Percentiles rank a stretch among this genome's conserved stretches.
Conservation (phyloP, 345 rosid genomes). For the Acer negundo region DNA sequence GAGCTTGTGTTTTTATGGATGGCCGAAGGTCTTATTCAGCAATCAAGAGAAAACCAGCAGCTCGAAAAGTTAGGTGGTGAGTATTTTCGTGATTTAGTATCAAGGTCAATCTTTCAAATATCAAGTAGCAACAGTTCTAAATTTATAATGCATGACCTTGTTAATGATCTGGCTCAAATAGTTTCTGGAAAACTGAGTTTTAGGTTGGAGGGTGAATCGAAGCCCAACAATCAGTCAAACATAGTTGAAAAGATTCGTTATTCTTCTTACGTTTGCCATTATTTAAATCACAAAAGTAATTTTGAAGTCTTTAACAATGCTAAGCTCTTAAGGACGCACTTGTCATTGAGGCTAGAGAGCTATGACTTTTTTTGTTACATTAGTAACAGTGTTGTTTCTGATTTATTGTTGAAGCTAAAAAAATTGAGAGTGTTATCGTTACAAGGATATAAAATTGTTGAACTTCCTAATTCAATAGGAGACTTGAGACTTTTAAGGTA, state of each 20-base stretch:
- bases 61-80: background rate
- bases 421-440: background rate
- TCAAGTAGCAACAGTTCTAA: background rate
- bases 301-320: background rate
- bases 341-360: too few relatives aligned
- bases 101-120: background rate
- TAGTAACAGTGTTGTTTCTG: background rate
- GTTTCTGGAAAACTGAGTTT: background rate
- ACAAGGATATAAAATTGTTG: background rate
- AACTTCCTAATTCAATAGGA: background rate
- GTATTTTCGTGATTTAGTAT: conserved; percentile 10
- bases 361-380: too few relatives aligned
- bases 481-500: background rate
- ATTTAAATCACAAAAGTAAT: background rate
- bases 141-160: background rate
- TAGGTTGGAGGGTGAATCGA: background rate
- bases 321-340: background rate
- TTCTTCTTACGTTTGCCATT: background rate
- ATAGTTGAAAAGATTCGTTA: background rate
- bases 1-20: background rate
- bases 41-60: background rate
- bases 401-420: background rate
- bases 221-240: background rate
- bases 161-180: background rate
- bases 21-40: background rate